These are phyloP conservation scores for Phytophthora palmivora DNA, from an alignment of 352 stramenopile species.

Conservation along the genomic window DNA sequence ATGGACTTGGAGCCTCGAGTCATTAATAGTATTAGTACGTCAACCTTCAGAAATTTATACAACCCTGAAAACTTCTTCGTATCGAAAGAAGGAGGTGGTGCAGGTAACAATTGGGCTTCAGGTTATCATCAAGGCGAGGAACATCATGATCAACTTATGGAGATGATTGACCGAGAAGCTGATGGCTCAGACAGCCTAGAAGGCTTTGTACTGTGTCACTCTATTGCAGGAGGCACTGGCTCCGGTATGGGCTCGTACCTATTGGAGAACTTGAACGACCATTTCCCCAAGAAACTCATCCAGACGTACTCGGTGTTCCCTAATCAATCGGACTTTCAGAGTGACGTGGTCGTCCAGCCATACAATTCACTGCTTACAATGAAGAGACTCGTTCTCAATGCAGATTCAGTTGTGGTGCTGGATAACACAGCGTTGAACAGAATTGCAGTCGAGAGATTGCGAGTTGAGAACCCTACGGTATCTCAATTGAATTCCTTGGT, in stretches of 20 bases:
- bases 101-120: conserved; percentile 94
- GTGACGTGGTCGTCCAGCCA: conserved; percentile 99
- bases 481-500: conserved; percentile 98
- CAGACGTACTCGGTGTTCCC: conserved; percentile 99
- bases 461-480: conserved; percentile 97
- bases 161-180: conserved; percentile 99
- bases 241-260: conserved; percentile 99
- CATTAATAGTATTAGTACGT: conserved; percentile 94
- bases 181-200: conserved; percentile 95
- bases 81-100: conserved; percentile 90
- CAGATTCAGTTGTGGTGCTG: conserved; percentile 98
- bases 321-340: conserved; percentile 93
- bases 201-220: conserved; percentile 99
- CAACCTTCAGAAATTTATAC: conserved; percentile 96
- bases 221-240: conserved; percentile 98
- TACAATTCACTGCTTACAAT: conserved; percentile 99
- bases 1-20: conserved; percentile 98
- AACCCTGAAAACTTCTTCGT: conserved; percentile 99
- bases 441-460: conserved; percentile 95
- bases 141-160: conserved; percentile 98
- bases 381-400: conserved; percentile 98
- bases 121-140: conserved; percentile 93
- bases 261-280: conserved; percentile 99
- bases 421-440: conserved; percentile 99
- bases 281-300: conserved; percentile 99